Base-by-base conservation (phyloP, 805 yeast genomes). In the Candida coleopterorum region DNA sequence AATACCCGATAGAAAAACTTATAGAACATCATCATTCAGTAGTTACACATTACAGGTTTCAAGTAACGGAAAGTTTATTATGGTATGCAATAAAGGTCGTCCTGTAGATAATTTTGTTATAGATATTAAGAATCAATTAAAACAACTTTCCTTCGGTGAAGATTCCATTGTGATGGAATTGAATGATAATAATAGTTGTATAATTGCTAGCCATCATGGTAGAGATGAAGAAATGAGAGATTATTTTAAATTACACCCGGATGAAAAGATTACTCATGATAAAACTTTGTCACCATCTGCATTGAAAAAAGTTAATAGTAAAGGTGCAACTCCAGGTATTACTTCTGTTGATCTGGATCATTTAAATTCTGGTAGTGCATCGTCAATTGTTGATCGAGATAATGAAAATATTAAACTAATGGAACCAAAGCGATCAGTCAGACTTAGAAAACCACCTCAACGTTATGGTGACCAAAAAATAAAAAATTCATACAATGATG, bases 91-190 rank as follows among this genome's bases (percentile, higher is more conserved):
- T 9, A 39, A 42, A 9, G 34, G 28, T 6, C 21, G 17, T 9
- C 27, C 41, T 1, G 41, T 49, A 9, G 33, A 43, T 22, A 25
- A 27, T 7, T 39, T 44, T 20, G 38, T 39, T 5, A 34, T 51
- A 9, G 28, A 45, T 18, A 33, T 39, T 20, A 32, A 29, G 11
- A 30, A 20, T 16, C 47, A 49, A 17, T 30, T 47, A 5, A 34
- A 40, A 14, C 16, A 28, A 17, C 27, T 48, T 3, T 29, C 38
- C 14, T 45, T 48, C 34, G 45, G 35, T 15, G 33, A 35, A 10
- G 41, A 41, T 7, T 28, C 44, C 15, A 22, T 47, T n/a, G 25
- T 47, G 2, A 35, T 47, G 9, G 46, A 45, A 33, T 26, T 47
- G 10, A 28, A 34, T 10, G 25, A 38, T n/a, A 12, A 20, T 4